These are phyloP conservation scores for Aureobasidium melanogenum DNA, from an alignment of 2,329 filamentous ascomycete genomes.

Conservation along the genomic window DNA sequence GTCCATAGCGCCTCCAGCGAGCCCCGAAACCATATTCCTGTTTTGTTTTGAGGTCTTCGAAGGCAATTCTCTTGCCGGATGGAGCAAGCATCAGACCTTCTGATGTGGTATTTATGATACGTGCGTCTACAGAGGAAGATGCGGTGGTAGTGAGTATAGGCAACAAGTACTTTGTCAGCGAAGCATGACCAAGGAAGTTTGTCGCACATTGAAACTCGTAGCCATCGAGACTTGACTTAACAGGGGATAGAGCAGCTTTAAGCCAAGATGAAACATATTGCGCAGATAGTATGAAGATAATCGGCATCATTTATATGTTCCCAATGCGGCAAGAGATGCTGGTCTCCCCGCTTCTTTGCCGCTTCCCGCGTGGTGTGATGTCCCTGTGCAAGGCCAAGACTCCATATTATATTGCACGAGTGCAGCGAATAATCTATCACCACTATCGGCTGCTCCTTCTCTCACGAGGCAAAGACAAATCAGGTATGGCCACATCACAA, in stretches of 20 bases:
- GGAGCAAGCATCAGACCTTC: constrained; percentile 19
- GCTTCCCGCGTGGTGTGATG: neutral
- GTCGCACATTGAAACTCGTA: constrained; percentile 44
- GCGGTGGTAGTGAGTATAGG: constrained; percentile 32
- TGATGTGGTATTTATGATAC: constrained; percentile 33
- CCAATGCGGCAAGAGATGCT: neutral
- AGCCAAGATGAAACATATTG: neutral
- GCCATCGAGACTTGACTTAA: no score
- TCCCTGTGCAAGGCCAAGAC: neutral
- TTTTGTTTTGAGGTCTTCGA: constrained; percentile 23
- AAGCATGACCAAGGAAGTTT: constrained; percentile 43
- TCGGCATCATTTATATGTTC: neutral
- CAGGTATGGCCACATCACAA: neutral
- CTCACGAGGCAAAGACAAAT: neutral
- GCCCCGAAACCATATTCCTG: constrained; percentile 17
- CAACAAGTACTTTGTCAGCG: constrained; percentile 31
- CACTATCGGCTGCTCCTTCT: neutral
- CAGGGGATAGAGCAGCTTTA: no score
- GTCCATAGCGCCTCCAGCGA: constrained; percentile 26
- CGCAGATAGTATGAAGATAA: neutral
- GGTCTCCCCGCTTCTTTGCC: neutral
- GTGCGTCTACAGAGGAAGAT: constrained; percentile 31
- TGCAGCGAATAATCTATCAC: neutral
- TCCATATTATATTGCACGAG: neutral
- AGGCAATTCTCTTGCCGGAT: constrained; percentile 18